phyloP scores from a whole-genome alignment of 768 basidiomycete genomes.

The Auricularia cornea region DNA sequence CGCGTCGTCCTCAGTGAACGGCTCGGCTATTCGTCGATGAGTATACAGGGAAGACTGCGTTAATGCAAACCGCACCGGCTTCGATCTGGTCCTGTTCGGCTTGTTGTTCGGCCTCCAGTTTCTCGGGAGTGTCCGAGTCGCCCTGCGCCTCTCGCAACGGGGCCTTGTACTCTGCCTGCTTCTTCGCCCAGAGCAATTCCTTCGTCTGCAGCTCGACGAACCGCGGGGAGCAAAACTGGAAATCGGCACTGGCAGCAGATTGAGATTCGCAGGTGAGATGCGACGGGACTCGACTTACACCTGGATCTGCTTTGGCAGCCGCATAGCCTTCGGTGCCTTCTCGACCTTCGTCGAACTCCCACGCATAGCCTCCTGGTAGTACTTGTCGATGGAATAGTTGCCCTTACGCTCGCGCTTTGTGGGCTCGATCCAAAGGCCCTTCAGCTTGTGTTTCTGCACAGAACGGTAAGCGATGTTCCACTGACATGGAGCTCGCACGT shows the following conservation, averaged over 20 bases:
- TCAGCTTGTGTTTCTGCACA: constrained; percentile 53
- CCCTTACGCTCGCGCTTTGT: constrained; percentile 91
- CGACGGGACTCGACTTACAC: constrained; percentile 42
- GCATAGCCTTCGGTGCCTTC: constrained; percentile 73
- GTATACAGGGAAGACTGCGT: too few species aligned
- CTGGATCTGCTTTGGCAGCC: constrained; percentile 80
- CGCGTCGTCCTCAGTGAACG: constrained; percentile 81
- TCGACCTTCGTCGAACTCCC: constrained; percentile 70
- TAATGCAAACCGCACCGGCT: constrained; percentile 41
- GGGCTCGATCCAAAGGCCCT: constrained; percentile 69
- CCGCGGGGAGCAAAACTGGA: constrained; percentile 89
- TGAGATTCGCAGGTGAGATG: constrained; percentile 2
- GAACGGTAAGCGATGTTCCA: background rate
- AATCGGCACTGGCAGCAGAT: constrained; percentile 61
- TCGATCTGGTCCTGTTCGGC: constrained; percentile 85
- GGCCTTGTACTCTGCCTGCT: background rate
- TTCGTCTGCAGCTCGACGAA: constrained; percentile 70
- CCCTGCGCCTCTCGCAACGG: constrained; percentile 57
- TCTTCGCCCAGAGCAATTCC: constrained; percentile 2
- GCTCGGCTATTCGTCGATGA: constrained; percentile 83
- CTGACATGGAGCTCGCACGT: constrained; percentile 15
- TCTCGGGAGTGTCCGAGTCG: constrained; percentile 72
- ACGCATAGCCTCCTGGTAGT: constrained; percentile 88
- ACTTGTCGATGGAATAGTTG: constrained; percentile 91
- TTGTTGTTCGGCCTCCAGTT: constrained; percentile 69